Conservation (phyloP, 345 rosid species). For the sweet orange (Citrus sinensis) region DNA sequence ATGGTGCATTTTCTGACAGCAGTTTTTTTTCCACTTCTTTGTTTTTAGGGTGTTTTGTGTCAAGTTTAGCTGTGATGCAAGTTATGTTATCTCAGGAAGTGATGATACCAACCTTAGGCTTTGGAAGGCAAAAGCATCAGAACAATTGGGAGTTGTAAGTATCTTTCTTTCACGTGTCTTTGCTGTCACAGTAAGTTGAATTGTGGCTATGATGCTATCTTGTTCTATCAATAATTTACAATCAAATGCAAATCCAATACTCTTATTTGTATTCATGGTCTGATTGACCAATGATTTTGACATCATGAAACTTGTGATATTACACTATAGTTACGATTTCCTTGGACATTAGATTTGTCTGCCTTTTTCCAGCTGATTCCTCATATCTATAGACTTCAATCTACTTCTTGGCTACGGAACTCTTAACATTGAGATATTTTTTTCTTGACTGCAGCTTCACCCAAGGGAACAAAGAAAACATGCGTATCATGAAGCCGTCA, state of each 20-base stretch:
- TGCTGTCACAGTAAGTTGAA: neutral
- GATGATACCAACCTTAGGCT: constrained; percentile 93
- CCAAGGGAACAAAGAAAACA: constrained; percentile 88
- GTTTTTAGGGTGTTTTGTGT: constrained; percentile 78
- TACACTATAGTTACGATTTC: neutral
- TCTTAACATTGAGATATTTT: neutral
- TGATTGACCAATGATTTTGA: neutral
- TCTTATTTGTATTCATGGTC: neutral
- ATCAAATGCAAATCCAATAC: neutral
- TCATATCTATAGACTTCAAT: neutral
- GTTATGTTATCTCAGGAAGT: constrained; percentile 88
- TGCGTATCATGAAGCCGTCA: constrained; percentile 76
- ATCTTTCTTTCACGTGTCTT: constrained; percentile 10
- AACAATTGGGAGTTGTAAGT: constrained; percentile 95
- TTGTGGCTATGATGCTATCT: constrained; percentile 3
- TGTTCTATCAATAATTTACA: neutral
- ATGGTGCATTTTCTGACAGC: constrained; percentile 17
- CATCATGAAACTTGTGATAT: neutral
- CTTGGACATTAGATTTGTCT: neutral
- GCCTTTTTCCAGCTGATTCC: neutral
- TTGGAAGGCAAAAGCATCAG: constrained; percentile 99
- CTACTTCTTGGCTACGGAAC: neutral
- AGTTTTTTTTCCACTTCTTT: neutral
- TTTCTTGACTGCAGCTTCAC: constrained; percentile 48
- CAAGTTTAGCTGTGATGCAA: constrained; percentile 92